These are phyloP conservation scores for Trichomonas tenax DNA, from an alignment of 208 protist species.

Conservation along the genomic window DNA sequence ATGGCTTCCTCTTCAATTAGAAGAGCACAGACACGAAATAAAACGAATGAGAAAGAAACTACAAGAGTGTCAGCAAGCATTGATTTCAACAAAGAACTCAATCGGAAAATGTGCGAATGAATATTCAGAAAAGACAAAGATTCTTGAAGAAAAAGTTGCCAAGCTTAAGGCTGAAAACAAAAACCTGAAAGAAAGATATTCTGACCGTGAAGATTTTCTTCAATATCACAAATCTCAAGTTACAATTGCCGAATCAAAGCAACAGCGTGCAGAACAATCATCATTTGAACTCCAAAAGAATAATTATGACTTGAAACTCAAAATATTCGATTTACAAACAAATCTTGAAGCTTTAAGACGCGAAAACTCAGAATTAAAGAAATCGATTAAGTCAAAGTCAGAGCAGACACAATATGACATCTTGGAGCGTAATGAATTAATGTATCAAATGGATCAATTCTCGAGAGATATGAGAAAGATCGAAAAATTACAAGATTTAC, in stretches of 20 bases:
- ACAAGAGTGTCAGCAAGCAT: background rate
- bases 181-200: background rate
- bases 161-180: background rate
- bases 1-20: background rate
- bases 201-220: background rate
- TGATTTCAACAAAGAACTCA: background rate
- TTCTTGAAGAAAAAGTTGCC: background rate
- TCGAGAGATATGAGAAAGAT: background rate
- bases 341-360: background rate
- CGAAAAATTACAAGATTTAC: background rate
- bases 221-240: background rate
- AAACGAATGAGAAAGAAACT: background rate
- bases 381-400: background rate
- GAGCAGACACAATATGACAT: background rate
- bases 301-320: background rate
- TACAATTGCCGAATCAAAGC: background rate
- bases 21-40: background rate
- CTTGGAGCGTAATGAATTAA: background rate
- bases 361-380: background rate
- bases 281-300: background rate
- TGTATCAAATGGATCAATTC: background rate
- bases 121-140: background rate
- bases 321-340: background rate
- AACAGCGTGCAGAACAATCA: background rate
- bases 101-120: background rate